phyloP scores from a whole-genome alignment of 495 filamentous ascomycete genomes.

The Aspergillus diversus region DNA sequence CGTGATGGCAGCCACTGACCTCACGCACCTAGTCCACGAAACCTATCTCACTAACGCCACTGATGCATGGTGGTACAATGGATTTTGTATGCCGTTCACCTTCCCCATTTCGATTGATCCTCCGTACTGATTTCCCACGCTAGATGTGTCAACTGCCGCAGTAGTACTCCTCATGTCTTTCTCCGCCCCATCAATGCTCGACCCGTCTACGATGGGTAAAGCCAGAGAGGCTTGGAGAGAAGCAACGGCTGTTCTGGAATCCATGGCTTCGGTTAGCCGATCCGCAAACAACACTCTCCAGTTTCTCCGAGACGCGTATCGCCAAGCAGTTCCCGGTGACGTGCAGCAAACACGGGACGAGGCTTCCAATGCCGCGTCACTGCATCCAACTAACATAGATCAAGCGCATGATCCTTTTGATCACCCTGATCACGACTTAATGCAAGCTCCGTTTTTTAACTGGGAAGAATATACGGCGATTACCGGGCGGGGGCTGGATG shows the following conservation, averaged over 20 bases:
- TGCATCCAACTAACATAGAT: background rate
- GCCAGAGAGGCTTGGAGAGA: conserved; percentile 23
- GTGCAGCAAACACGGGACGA: background rate
- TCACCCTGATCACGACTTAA: background rate
- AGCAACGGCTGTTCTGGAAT: conserved; percentile 18
- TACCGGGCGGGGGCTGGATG: background rate
- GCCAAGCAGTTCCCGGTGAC: background rate
- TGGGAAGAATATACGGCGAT: background rate
- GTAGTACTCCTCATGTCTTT: conserved; percentile 46
- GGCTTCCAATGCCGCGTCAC: background rate
- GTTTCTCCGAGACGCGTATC: conserved; percentile 33
- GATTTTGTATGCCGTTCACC: conserved; percentile 37
- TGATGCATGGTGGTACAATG: conserved; percentile 54
- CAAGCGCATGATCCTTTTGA: background rate
- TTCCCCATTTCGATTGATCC: background rate
- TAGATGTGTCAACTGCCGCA: conserved; percentile 48
- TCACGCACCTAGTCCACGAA: conserved; percentile 40
- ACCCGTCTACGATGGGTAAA: conserved; percentile 35
- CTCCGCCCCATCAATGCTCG: conserved; percentile 31
- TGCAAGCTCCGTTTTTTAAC: background rate
- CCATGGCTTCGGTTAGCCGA: conserved; percentile 35
- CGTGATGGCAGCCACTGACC: conserved; percentile 41
- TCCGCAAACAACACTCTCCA: conserved; percentile 39
- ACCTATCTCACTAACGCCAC: conserved; percentile 43
- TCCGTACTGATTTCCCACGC: background rate